Percentiles rank a stretch among this genome's conserved stretches.
Conservation (phyloP, 495 filamentous ascomycete genomes). For the Letharia lupina region DNA sequence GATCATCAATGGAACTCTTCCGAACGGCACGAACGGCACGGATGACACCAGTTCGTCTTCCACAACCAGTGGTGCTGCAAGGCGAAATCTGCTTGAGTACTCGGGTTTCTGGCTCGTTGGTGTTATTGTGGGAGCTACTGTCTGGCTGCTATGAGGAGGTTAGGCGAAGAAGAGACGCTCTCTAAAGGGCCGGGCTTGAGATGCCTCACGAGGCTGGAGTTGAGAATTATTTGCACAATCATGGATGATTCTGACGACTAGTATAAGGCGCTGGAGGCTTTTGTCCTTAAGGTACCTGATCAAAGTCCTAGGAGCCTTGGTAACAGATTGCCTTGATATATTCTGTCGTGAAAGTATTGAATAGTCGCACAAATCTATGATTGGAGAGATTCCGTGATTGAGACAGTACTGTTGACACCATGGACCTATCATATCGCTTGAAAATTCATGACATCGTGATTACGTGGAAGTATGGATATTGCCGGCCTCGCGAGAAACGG, state of each 20-base stretch:
- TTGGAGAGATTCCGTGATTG: neutral
- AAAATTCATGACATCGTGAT: slow-evolving; percentile 9
- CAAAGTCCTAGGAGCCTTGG: too few species aligned
- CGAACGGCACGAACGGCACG: slow-evolving; percentile 69
- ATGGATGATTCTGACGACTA: neutral
- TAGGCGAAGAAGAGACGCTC: neutral
- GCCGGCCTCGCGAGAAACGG: neutral
- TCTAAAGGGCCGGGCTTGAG: neutral
- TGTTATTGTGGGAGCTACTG: slow-evolving; percentile 42
- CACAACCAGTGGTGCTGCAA: slow-evolving; percentile 30
- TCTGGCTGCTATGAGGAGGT: slow-evolving; percentile 34
- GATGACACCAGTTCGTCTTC: neutral
- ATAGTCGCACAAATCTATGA: neutral
- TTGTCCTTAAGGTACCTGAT: neutral
- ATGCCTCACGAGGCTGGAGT: neutral
- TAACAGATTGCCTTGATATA: too few species aligned
- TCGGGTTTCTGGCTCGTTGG: slow-evolving; percentile 57
- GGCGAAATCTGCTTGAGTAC: slow-evolving; percentile 34
- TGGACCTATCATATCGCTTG: slow-evolving; percentile 2
- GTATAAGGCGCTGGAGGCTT: neutral
- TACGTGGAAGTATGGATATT: neutral
- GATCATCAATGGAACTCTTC: slow-evolving; percentile 75
- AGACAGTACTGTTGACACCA: neutral
- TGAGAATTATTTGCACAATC: neutral
- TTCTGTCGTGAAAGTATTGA: too few species aligned